phyloP scores from a whole-genome alignment of 768 basidiomycete species.

The Podaxis pistillaris region DNA sequence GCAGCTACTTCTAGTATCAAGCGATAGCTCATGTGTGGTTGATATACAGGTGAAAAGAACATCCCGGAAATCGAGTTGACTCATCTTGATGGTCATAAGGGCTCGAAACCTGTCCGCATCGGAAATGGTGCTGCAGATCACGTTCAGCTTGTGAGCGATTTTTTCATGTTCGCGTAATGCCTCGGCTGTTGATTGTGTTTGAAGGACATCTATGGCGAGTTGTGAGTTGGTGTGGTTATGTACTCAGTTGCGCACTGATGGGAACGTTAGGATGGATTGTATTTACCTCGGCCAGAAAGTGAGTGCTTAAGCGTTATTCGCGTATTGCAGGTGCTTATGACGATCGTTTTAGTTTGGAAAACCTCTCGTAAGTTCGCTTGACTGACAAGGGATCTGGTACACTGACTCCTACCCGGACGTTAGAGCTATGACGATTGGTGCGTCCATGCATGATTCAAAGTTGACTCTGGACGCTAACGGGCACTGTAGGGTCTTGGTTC shows the following conservation, averaged over 20 bases:
- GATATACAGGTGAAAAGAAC: constrained; percentile 62
- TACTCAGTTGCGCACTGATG: constrained; percentile 1
- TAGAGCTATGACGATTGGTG: constrained; percentile 45
- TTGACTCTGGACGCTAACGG: background rate
- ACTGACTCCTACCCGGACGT: background rate
- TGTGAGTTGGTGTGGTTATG: constrained; percentile 43
- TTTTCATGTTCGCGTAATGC: background rate
- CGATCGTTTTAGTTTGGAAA: constrained; percentile 57
- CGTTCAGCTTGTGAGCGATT: constrained; percentile 68
- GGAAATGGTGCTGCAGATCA: constrained; percentile 97
- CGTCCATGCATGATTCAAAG: constrained; percentile 5
- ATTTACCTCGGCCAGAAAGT: constrained; percentile 96
- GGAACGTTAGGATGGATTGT: constrained; percentile 75
- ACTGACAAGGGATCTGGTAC: background rate
- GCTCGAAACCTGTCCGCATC: constrained; percentile 82
- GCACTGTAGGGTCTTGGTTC: constrained; percentile 57
- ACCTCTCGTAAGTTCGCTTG: constrained; percentile 54
- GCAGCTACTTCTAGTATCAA: background rate
- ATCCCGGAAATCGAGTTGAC: constrained; percentile 80
- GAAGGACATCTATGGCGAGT: constrained; percentile 95
- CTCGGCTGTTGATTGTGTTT: background rate
- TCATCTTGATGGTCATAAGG: constrained; percentile 89
- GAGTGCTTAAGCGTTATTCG: constrained; percentile 13
- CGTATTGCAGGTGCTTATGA: background rate
- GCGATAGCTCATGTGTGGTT: background rate